These are phyloP conservation scores for Aeschynomene evenia DNA, from an alignment of 306 rosid species.

Conservation along the genomic window DNA sequence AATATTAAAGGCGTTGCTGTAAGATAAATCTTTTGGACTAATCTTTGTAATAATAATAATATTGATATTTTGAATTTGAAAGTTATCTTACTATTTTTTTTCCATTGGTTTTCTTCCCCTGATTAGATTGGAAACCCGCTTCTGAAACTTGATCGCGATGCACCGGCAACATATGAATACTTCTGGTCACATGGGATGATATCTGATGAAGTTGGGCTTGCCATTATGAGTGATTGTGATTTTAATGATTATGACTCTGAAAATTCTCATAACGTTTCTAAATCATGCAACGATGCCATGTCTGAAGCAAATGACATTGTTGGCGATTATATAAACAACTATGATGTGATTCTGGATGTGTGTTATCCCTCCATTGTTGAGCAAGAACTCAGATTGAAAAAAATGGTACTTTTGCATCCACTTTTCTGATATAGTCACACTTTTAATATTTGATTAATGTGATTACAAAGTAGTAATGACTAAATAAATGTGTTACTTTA, in stretches of 20 bases:
- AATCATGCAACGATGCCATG: slow-evolving; percentile 53
- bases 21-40: slow-evolving; percentile 24
- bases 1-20: slow-evolving; percentile 85
- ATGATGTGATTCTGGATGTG: slow-evolving; percentile 82
- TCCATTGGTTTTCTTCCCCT: background rate
- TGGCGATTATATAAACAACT: slow-evolving; percentile 64
- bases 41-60: background rate
- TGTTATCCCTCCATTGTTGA: slow-evolving; percentile 82
- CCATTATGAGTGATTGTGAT: slow-evolving; percentile 64
- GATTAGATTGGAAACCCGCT: slow-evolving; percentile 89
- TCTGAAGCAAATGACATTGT: slow-evolving; percentile 51
- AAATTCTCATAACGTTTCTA: slow-evolving; percentile 57
- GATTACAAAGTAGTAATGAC: background rate
- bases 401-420: slow-evolving; percentile 49
- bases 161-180: slow-evolving; percentile 62
- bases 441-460: background rate
- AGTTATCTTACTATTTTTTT: background rate
- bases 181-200: slow-evolving; percentile 98
- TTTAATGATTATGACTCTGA: slow-evolving; percentile 60
- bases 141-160: slow-evolving; percentile 64
- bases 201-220: slow-evolving; percentile 80
- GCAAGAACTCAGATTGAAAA: slow-evolving; percentile 79
- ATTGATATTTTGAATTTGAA: slow-evolving; percentile 7
- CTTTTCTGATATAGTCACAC: background rate
- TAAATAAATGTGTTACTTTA: background rate